Evolutionary conservation across 345 rosid genomes (phyloP).

Genomic region (Cardamine occulta): DNA sequence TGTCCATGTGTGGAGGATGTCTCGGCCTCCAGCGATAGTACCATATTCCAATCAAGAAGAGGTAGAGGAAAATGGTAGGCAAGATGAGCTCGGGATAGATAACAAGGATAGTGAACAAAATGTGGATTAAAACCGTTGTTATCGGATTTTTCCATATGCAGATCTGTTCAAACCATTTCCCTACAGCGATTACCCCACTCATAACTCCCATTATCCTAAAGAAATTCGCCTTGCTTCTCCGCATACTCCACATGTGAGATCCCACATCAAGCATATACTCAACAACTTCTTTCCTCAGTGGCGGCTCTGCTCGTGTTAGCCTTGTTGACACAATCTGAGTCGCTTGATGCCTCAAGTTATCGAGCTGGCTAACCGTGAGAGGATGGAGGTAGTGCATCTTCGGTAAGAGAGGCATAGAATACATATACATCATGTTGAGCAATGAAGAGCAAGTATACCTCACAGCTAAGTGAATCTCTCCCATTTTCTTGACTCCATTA

Average conservation of each 20-base stretch:
- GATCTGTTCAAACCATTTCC: conserved; percentile 89
- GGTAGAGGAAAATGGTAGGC: conserved; percentile 84
- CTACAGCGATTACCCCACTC: conserved; percentile 68
- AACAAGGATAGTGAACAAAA: conserved; percentile 71
- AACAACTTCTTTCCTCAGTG: conserved; percentile 81
- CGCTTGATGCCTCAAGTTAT: conserved; percentile 84
- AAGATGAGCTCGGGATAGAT: conserved; percentile 85
- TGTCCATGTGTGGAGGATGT: conserved; percentile 97
- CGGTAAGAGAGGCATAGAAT: conserved; percentile 76
- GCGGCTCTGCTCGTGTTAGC: conserved; percentile 87
- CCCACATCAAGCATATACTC: conserved; percentile 98
- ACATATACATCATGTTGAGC: conserved; percentile 84
- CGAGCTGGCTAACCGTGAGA: conserved; percentile 82
- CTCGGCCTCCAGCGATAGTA: conserved; percentile 82
- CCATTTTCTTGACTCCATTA: conserved; percentile 85
- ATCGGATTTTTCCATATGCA: conserved; percentile 90
- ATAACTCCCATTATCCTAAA: conserved; percentile 52
- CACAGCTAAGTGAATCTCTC: conserved; percentile 87
- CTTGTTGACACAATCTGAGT: conserved; percentile 80
- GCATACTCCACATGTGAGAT: conserved; percentile 99
- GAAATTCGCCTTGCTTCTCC: conserved; percentile 91
- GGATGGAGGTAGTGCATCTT: conserved; percentile 96
- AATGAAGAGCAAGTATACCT: conserved; percentile 72
- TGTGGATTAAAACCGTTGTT: conserved; percentile 78
- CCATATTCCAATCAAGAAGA: conserved; percentile 90